Base-by-base conservation (phyloP, 2,329 filamentous ascomycete genomes). In the Hysterium pulicare region DNA sequence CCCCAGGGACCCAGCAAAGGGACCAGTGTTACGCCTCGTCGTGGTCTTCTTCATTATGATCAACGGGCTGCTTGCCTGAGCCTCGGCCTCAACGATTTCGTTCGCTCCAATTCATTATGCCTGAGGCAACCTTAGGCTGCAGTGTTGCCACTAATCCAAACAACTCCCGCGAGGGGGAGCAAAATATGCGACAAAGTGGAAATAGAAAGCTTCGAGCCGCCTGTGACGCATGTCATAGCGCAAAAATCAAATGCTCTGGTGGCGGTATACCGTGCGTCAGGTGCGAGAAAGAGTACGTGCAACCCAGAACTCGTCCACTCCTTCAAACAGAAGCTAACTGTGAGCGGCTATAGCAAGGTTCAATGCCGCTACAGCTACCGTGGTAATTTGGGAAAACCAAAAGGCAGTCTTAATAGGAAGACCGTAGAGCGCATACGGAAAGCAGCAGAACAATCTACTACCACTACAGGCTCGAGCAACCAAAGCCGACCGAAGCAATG, bases 301-400 rank as follows among this genome's bases (percentile, higher is more conserved):
- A 20, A 5, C 2, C 15, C 28, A 4, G 10, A 38, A 19, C 4
- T 16, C 32, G n/a, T 34, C 16, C 35, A 24, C n/a, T 34, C 32
- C 5, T 11, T 34, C 4, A 15, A n/a, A 24, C 35, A 16, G 4
- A 15, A 9, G n/a, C 21, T 38, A 23, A 38, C 35, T 5, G n/a
- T 16, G 24, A 34, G 16, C 16, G 11, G 21, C 32, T 24, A 5
- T 9, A 38, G 35, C 20, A 23, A 23, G n/a, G 35, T 38, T 16
- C 35, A 26, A 24, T 38, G 35, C 35, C 35, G 28, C 21, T 38
- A 38, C 35, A 38, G 35, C 35, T 38, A 23, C 20, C 20, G 35
- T 15, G 35, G 21, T n/a, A 38, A 38, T n/a, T 15, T 38, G 5
- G 35, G 35, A 16, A 38, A 38, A 15, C 35, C 35, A 16, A 38